Percentiles rank a stretch among this genome's conserved stretches.
phyloP scores from a whole-genome alignment of 805 yeast genomes.

The Maudiozyma saulgeensis region DNA sequence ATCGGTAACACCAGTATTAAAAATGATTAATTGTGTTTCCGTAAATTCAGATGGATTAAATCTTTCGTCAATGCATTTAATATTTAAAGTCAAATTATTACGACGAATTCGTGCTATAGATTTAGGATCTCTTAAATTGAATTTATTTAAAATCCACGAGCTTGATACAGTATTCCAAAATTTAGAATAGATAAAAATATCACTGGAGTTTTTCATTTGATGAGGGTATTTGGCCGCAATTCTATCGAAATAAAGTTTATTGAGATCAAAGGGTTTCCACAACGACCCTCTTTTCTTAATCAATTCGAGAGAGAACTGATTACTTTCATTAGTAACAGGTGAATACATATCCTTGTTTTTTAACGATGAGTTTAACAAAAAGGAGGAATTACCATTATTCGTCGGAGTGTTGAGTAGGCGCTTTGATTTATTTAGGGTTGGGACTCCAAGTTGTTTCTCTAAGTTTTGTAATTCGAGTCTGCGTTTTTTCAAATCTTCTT shows the following conservation, averaged over 20 bases:
- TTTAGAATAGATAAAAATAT: constrained; percentile 18
- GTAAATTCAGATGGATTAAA: constrained; percentile 20
- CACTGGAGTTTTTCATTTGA: constrained; percentile 2
- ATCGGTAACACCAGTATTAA: constrained; percentile 32
- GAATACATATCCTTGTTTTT: constrained; percentile 15
- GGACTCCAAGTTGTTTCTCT: constrained; percentile 31
- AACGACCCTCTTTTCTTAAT: constrained; percentile 29
- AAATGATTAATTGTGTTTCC: constrained; percentile 29
- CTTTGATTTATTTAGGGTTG: constrained; percentile 16
- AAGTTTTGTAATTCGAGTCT: constrained; percentile 32
- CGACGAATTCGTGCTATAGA: constrained; percentile 1
- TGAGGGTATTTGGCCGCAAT: constrained; percentile 5
- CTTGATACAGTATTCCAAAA: constrained; percentile 26
- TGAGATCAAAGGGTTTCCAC: constrained; percentile 42
- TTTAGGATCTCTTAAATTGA: constrained; percentile 13
- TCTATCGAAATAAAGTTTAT: constrained; percentile 26
- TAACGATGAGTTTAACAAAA: constrained; percentile 12
- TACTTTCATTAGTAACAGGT: constrained; percentile 21
- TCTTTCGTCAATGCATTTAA: constrained; percentile 16
- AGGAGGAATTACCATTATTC: constrained; percentile 11
- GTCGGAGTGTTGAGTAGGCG: constrained; percentile 16
- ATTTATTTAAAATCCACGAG: constrained; percentile 29
- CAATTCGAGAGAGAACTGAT: constrained; percentile 27
- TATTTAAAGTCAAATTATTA: constrained; percentile 7
- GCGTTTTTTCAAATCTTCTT: constrained; percentile 30